phyloP scores from a whole-genome alignment of 345 rosid species.

The Aquilaria yunnanensis region DNA sequence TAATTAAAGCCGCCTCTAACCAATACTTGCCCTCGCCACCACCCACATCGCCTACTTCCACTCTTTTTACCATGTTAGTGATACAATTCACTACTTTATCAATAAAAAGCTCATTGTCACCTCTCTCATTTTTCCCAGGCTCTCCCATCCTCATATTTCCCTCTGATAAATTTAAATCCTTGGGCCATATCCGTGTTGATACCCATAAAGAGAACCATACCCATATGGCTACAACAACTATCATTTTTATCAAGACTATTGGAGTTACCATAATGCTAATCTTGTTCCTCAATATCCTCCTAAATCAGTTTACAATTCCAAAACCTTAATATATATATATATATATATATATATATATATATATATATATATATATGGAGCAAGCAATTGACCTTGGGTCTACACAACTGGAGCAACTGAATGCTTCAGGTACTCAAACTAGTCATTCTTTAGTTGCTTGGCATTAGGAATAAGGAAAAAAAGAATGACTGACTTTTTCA shows the following conservation, averaged over 20 bases:
- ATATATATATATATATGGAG: too few species aligned
- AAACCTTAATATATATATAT: too few species aligned
- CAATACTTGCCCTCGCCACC: constrained; percentile 78
- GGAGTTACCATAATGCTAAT: constrained; percentile 1
- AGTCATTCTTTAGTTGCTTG: too few species aligned
- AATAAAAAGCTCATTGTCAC: constrained; percentile 69
- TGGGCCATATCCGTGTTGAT: constrained; percentile 48
- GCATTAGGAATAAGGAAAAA: too few species aligned
- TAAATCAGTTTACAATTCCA: too few species aligned
- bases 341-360: too few species aligned
- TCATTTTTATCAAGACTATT: not conserved
- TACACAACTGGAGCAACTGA: too few species aligned
- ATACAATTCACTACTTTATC: constrained; percentile 65
- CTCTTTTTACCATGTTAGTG: constrained; percentile 67
- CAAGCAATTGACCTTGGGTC: too few species aligned
- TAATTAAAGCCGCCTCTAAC: constrained; percentile 60
- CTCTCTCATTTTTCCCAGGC: constrained; percentile 34
- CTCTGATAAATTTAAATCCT: constrained; percentile 51
- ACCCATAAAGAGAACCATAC: constrained; percentile 9
- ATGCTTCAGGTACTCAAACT: too few species aligned
- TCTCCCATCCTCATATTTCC: constrained; percentile 87
- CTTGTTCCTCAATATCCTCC: constrained; percentile 24
- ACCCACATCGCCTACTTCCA: constrained; percentile 77
- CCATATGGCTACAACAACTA: constrained; percentile 17
- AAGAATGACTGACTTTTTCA: too few species aligned